Evolutionary conservation across 1,284 basidiomycete genomes (phyloP).

Genomic region (Rhodotorula mucilaginosa): DNA sequence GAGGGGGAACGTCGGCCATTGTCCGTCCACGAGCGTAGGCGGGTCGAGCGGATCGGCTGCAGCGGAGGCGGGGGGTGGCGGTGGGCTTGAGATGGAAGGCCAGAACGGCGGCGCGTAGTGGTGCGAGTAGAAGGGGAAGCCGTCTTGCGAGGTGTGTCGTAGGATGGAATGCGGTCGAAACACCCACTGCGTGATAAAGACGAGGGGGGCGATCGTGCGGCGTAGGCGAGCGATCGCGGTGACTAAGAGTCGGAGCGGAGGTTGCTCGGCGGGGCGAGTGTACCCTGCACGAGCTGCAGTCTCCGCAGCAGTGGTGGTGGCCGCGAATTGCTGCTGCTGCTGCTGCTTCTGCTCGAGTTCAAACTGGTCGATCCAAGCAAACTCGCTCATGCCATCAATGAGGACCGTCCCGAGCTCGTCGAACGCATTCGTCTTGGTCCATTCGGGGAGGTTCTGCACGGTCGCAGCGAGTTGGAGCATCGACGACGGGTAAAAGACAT

Average conservation of each 20-base stretch:
- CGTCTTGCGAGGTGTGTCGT: conserved; percentile 36
- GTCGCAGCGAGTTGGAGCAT: conserved; percentile 66
- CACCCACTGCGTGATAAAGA: conserved; percentile 65
- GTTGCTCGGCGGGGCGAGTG: conserved; percentile 28
- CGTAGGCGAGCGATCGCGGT: conserved; percentile 58
- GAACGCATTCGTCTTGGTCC: conserved; percentile 56
- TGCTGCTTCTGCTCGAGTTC: conserved; percentile 42
- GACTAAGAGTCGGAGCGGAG: conserved; percentile 41
- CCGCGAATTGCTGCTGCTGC: neutral
- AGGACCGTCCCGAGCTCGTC: conserved; percentile 48
- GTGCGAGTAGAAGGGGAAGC: conserved; percentile 41
- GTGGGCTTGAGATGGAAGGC: conserved; percentile 53
- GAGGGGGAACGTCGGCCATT: conserved; percentile 44
- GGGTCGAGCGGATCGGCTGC: conserved; percentile 20
- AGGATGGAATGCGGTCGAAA: conserved; percentile 49
- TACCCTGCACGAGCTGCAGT: neutral
- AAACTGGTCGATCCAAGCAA: conserved; percentile 72
- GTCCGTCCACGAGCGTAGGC: neutral
- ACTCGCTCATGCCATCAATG: conserved; percentile 70
- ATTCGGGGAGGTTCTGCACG: conserved; percentile 58
- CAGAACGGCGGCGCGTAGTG: conserved; percentile 58
- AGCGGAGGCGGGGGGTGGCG: conserved; percentile 13
- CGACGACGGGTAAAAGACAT: conserved; percentile 65
- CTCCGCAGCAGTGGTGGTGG: neutral
- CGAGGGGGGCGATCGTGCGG: conserved; percentile 57